Percentiles rank a stretch among this genome's conserved stretches.
Evolutionary conservation across 2,329 filamentous ascomycete species (phyloP).

Genomic region (Cladorrhinum sp.): DNA sequence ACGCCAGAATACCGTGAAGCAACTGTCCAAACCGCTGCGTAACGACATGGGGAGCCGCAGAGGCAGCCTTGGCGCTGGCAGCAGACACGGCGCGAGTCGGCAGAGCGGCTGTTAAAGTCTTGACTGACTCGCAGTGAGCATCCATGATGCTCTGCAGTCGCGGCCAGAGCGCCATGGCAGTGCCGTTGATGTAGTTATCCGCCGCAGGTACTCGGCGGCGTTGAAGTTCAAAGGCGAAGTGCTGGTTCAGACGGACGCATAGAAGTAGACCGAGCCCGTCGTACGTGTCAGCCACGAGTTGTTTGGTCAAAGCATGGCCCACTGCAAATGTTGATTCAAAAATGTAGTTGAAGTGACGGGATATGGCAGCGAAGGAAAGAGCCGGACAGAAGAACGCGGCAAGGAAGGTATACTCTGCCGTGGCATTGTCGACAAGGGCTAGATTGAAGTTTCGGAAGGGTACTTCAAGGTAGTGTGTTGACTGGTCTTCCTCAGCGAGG

Average conservation of each 20-base stretch:
- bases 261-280: conserved; percentile 85
- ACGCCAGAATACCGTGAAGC: conserved; percentile 74
- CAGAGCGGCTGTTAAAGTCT: conserved; percentile 54
- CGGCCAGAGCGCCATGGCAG: conserved; percentile 95
- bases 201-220: conserved; percentile 83
- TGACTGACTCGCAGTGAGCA: conserved; percentile 83
- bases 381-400: conserved; percentile 83
- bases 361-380: conserved; percentile 71
- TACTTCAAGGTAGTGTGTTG: conserved; percentile 81
- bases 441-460: conserved; percentile 95
- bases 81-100: conserved; percentile 43
- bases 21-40: conserved; percentile 97
- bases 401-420: conserved; percentile 91
- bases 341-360: conserved; percentile 79
- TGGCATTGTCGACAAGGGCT: conserved; percentile 88
- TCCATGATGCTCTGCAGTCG: conserved; percentile 94
- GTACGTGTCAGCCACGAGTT: conserved; percentile 70
- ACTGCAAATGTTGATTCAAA: conserved; percentile 88
- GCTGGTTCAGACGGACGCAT: conserved; percentile 91
- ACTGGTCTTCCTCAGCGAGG: conserved; percentile 84
- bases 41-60: conserved; percentile 81
- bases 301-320: conserved; percentile 72
- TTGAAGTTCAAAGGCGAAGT: conserved; percentile 90
- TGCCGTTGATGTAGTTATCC: conserved; percentile 90
- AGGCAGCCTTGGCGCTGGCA: conserved; percentile 55